Evolutionary conservation across 2,329 filamentous ascomycete species (phyloP).

Genomic region (Colletotrichum salicis): DNA sequence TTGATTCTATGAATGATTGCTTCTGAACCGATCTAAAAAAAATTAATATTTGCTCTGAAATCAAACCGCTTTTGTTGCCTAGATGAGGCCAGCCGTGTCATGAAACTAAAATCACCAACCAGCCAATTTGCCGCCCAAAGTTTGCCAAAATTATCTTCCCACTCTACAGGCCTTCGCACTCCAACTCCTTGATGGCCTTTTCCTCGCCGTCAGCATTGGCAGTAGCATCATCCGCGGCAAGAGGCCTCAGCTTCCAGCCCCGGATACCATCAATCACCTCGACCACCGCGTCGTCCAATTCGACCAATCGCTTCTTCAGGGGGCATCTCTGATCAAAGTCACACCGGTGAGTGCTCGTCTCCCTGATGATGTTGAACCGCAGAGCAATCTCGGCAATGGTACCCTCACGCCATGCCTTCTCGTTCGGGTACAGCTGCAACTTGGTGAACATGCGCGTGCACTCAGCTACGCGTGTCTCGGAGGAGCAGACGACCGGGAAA

Average conservation of each 20-base stretch:
- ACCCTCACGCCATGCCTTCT: neutral
- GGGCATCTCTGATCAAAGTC: neutral
- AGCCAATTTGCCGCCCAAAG: neutral
- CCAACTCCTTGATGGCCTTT: neutral
- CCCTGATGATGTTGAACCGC: neutral
- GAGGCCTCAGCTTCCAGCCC: neutral
- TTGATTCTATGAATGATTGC: neutral
- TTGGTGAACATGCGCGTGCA: neutral
- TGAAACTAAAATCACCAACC: neutral
- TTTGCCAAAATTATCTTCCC: neutral
- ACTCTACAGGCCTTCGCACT: neutral
- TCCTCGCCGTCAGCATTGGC: neutral
- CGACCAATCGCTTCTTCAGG: neutral
- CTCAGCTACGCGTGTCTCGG: conserved; percentile 3
- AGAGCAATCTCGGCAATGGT: neutral
- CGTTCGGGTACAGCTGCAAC: neutral
- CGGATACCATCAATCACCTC: neutral
- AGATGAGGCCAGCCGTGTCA: neutral
- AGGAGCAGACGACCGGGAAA: neutral
- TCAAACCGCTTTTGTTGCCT: neutral
- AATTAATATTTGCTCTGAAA: too few relatives aligned
- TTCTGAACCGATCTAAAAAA: neutral
- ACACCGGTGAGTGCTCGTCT: neutral
- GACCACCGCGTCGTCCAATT: neutral
- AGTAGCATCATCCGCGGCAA: neutral